A percentile compares a stretch with the other conserved stretches of the same genome.
Conservation (phyloP, 495 filamentous ascomycete species). For the Pseudomonodictys pantanalensis region DNA sequence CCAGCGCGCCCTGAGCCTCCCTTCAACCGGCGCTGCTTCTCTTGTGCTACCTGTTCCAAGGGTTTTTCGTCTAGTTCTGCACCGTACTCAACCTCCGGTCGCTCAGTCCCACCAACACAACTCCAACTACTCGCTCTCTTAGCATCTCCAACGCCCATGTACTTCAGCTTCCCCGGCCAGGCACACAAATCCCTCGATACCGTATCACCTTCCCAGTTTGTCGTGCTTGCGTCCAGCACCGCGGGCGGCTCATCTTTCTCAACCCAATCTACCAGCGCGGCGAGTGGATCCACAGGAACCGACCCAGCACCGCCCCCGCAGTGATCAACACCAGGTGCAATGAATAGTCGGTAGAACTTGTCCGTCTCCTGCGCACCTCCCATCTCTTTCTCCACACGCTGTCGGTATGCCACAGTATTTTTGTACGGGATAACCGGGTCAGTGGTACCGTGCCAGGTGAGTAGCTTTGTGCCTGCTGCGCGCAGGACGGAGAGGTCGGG, state of each 20-base stretch:
- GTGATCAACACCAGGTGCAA: conserved; percentile 41
- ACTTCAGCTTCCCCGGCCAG: conserved; percentile 24
- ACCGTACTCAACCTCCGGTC: conserved; percentile 1
- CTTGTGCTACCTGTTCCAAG: too few species aligned
- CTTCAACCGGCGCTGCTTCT: too few species aligned
- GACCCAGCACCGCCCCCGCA: conserved; percentile 33
- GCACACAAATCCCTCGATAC: conserved; percentile 17
- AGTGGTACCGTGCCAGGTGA: conserved; percentile 47
- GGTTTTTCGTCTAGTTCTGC: too few species aligned
- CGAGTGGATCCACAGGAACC: conserved; percentile 29
- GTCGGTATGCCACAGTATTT: conserved; percentile 35
- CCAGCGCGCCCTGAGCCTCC: neutral
- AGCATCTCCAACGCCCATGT: conserved; percentile 23
- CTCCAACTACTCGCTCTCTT: conserved; percentile 26
- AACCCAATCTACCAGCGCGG: conserved; percentile 45
- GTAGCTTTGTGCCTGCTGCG: conserved; percentile 44
- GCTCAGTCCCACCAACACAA: conserved; percentile 5
- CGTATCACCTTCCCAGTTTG: conserved; percentile 11
- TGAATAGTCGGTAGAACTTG: conserved; percentile 42
- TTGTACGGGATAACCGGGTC: conserved; percentile 34
- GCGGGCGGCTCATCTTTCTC: conserved; percentile 43
- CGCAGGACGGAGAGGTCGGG: conserved; percentile 46
- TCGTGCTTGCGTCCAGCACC: conserved; percentile 21
- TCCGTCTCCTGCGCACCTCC: conserved; percentile 30
- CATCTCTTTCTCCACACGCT: conserved; percentile 35